Conservation (phyloP, 176 grass and related monocot species). For the Eleusine coracana region DNA sequence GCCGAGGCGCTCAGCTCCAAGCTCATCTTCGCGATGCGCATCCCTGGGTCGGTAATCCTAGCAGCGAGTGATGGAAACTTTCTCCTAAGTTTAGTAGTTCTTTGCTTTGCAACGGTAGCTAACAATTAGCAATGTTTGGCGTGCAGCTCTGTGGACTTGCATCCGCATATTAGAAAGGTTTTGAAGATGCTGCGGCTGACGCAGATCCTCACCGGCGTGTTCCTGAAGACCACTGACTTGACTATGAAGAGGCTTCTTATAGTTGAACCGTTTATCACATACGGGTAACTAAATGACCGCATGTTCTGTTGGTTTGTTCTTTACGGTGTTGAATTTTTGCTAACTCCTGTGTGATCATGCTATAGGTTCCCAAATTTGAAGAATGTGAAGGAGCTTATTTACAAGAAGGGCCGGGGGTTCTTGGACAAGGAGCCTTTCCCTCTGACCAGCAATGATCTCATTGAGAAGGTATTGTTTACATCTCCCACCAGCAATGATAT, state of each 20-base stretch:
- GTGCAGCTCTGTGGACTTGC: slow-evolving; percentile 71
- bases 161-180: slow-evolving; percentile 67
- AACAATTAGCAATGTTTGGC: neutral
- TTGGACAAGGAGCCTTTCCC: slow-evolving; percentile 70
- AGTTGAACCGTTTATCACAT: slow-evolving; percentile 80
- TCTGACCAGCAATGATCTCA: slow-evolving; percentile 87
- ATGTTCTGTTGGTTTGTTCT: neutral
- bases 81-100: neutral
- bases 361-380: slow-evolving; percentile 82
- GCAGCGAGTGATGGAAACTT: neutral
- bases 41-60: slow-evolving; percentile 64
- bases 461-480: slow-evolving; percentile 74
- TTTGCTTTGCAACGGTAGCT: neutral
- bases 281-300: slow-evolving; percentile 62
- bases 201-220: slow-evolving; percentile 69
- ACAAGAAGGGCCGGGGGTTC: slow-evolving; percentile 77
- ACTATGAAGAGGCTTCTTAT: slow-evolving; percentile 71
- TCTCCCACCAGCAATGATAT: neutral
- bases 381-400: slow-evolving; percentile 88
- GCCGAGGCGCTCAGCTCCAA: slow-evolving; percentile 52
- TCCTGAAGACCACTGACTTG: slow-evolving; percentile 71
- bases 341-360: neutral
- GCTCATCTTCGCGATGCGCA: slow-evolving; percentile 83
- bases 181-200: slow-evolving; percentile 66
- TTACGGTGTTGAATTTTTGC: neutral